These are phyloP conservation scores for Aspergillus taichungensis DNA, from an alignment of 495 filamentous ascomycete genomes.

Conservation along the genomic window DNA sequence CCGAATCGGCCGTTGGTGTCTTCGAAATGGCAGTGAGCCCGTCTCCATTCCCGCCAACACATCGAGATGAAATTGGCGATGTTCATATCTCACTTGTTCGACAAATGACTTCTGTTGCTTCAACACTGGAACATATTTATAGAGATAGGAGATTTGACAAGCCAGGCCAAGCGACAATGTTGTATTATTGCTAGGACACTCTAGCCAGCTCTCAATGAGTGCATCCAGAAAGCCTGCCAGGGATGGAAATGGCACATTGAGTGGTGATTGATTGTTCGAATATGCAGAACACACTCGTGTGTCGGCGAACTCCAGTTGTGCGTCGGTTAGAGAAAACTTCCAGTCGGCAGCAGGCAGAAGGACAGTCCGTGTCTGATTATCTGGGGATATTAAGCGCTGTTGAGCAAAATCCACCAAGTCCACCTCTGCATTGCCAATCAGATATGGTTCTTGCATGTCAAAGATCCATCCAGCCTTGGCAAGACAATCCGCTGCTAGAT, in stretches of 20 bases:
- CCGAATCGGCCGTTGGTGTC: constrained; percentile 3
- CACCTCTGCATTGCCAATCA: constrained; percentile 13
- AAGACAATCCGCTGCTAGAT: constrained; percentile 8
- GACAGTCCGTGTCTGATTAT: constrained; percentile 8
- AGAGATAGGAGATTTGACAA: constrained; percentile 6
- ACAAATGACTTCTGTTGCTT: constrained; percentile 4
- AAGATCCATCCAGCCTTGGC: constrained; percentile 13
- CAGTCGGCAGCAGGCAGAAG: constrained; percentile 16
- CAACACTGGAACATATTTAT: constrained; percentile 1
- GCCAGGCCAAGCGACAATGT: constrained; percentile 1
- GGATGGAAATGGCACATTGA: neutral
- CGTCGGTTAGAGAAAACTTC: constrained; percentile 1
- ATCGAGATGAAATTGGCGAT: constrained; percentile 8
- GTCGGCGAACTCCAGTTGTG: neutral
- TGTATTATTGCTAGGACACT: constrained; percentile 1
- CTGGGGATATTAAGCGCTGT: constrained; percentile 7
- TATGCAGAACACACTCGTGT: neutral
- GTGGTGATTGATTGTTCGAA: neutral
- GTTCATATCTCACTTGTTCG: constrained; percentile 3
- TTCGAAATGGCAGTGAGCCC: constrained; percentile 1
- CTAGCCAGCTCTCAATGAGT: constrained; percentile 7
- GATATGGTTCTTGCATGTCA: constrained; percentile 2
- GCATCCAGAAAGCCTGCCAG: constrained; percentile 4
- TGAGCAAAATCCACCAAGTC: constrained; percentile 4
- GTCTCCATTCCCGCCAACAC: constrained; percentile 6